A percentile compares a stretch with the other conserved stretches of the same genome.
phyloP scores from a whole-genome alignment of 306 rosid genomes.

The Hippophae rhamnoides region DNA sequence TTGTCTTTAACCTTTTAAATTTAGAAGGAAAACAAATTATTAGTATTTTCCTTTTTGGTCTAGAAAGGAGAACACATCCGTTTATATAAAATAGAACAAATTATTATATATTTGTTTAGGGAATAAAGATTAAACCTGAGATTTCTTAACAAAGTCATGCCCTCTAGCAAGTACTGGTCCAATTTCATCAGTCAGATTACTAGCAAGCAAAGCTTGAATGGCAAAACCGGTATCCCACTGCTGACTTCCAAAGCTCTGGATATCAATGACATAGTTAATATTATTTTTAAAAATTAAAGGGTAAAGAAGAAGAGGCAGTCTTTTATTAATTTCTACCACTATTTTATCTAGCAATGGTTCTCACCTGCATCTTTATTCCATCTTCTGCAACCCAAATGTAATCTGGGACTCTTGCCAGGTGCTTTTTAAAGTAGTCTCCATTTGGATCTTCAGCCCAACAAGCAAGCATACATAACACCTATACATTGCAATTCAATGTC shows the following conservation, averaged over 20 bases:
- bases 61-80: no score
- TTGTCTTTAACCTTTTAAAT: conserved; percentile 38
- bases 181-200: conserved; percentile 36
- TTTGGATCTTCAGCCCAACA: conserved; percentile 2
- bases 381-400: background rate
- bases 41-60: no score
- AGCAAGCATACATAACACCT: conserved; percentile 1
- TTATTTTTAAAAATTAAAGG: no score
- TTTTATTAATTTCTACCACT: no score
- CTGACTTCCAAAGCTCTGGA: conserved; percentile 50
- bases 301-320: no score
- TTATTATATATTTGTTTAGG: background rate
- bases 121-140: conserved; percentile 24
- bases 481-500: background rate
- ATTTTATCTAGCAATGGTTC: no score
- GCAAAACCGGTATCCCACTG: conserved; percentile 47
- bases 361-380: background rate
- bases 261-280: background rate
- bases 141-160: conserved; percentile 47
- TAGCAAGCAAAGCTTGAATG: conserved; percentile 51
- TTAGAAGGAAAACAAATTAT: background rate
- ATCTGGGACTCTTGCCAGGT: background rate
- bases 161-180: conserved; percentile 33
- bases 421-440: background rate
- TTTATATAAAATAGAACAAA: background rate